Evolutionary conservation across 2,329 filamentous ascomycete genomes (phyloP).

Genomic region (Penicillium sp.): DNA sequence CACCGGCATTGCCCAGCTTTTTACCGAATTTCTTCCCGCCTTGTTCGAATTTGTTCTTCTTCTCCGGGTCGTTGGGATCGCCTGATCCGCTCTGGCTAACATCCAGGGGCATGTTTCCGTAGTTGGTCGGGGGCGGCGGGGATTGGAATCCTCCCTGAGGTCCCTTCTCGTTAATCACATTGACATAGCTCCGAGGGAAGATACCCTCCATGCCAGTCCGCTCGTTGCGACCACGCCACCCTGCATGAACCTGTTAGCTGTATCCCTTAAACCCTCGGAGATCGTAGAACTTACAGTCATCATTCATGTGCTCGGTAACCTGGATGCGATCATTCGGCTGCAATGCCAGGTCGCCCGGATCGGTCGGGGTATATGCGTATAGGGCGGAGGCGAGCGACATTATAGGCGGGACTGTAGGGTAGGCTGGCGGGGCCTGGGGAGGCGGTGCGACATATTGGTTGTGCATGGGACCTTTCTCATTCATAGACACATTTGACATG

Average conservation of each 20-base stretch:
- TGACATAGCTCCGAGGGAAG: constrained; percentile 91
- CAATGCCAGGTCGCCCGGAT: constrained; percentile 80
- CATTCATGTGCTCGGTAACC: constrained; percentile 92
- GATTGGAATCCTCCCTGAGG: constrained; percentile 36
- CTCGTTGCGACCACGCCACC: constrained; percentile 83
- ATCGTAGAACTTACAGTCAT: constrained; percentile 66
- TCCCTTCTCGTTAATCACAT: constrained; percentile 70
- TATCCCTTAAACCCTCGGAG: not conserved
- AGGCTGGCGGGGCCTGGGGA: constrained; percentile 58
- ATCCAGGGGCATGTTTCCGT: constrained; percentile 73
- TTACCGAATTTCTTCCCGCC: constrained; percentile 95
- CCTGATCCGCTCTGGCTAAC: constrained; percentile 62
- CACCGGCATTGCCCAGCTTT: constrained; percentile 77
- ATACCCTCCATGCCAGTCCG: constrained; percentile 86
- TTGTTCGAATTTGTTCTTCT: constrained; percentile 68
- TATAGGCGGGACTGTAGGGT: constrained; percentile 55
- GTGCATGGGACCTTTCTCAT: constrained; percentile 45
- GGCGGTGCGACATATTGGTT: constrained; percentile 49
- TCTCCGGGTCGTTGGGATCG: constrained; percentile 48
- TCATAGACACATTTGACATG: constrained; percentile 43
- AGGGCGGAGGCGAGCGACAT: constrained; percentile 78
- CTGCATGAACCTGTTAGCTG: constrained; percentile 32
- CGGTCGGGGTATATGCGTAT: constrained; percentile 79
- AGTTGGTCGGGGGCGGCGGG: constrained; percentile 47
- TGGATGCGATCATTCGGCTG: constrained; percentile 79